These are phyloP conservation scores for Kazachstania martiniae DNA, from an alignment of 805 yeast genomes.

Conservation along the genomic window DNA sequence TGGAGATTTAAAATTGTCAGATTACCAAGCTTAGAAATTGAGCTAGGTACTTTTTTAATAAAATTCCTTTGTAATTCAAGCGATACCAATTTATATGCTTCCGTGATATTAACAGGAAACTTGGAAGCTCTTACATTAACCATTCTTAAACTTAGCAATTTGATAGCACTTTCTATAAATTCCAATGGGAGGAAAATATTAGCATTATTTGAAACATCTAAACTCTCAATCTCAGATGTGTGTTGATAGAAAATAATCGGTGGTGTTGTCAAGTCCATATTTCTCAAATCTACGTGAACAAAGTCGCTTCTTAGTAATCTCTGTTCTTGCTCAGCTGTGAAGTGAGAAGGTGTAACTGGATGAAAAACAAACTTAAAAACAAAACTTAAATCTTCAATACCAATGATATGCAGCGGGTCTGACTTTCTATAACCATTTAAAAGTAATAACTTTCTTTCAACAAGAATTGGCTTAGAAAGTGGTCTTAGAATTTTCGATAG, in stretches of 20 bases:
- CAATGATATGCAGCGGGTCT: constrained; percentile 70
- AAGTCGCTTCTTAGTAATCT: constrained; percentile 46
- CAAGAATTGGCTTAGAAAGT: constrained; percentile 64
- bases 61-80: constrained; percentile 74
- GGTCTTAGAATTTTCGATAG: constrained; percentile 61
- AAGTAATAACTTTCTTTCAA: constrained; percentile 61
- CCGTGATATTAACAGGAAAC: constrained; percentile 65
- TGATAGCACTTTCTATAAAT: constrained; percentile 71
- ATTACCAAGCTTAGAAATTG: constrained; percentile 42
- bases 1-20: constrained; percentile 54
- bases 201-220: constrained; percentile 81
- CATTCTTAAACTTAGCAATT: constrained; percentile 55
- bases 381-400: constrained; percentile 74
- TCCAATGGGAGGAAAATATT: constrained; percentile 75
- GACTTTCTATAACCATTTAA: constrained; percentile 69
- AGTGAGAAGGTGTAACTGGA: constrained; percentile 46
- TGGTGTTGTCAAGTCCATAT: constrained; percentile 68
- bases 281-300: constrained; percentile 60
- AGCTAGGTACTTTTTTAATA: constrained; percentile 48
- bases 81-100: constrained; percentile 53
- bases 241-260: constrained; percentile 75
- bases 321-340: constrained; percentile 62
- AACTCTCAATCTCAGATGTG: constrained; percentile 66
- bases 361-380: constrained; percentile 71
- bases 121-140: constrained; percentile 61